These are phyloP conservation scores for Aaosphaeria pasadenensis DNA, from an alignment of 2,329 filamentous ascomycete species.

Conservation along the genomic window DNA sequence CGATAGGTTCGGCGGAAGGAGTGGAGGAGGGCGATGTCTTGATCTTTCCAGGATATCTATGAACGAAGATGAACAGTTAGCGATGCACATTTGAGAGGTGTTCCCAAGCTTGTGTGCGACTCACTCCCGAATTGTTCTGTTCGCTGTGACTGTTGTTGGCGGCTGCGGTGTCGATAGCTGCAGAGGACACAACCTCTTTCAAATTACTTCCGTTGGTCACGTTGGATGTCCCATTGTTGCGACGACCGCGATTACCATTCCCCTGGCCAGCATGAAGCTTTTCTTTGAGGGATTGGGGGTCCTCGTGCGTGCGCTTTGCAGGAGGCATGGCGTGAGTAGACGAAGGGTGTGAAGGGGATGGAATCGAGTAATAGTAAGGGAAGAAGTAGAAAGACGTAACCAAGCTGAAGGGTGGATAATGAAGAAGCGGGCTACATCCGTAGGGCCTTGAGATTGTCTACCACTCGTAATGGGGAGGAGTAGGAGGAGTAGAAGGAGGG, in stretches of 20 bases:
- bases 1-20: conserved; percentile 72
- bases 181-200: conserved; percentile 33
- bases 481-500: neutral
- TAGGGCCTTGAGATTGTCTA: neutral
- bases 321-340: conserved; percentile 33
- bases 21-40: conserved; percentile 67
- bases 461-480: neutral
- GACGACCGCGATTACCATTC: conserved; percentile 34
- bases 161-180: conserved; percentile 31
- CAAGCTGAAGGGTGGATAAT: conserved; percentile 4
- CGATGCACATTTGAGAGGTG: conserved; percentile 1
- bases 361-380: conserved; percentile 1
- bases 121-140: conserved; percentile 29
- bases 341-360: neutral
- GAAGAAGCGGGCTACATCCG: conserved; percentile 12
- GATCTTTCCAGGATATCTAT: conserved; percentile 64
- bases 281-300: conserved; percentile 41
- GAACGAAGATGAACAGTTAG: neutral
- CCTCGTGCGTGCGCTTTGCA: conserved; percentile 35
- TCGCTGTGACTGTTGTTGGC: conserved; percentile 35
- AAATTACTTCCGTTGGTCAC: conserved; percentile 35
- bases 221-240: conserved; percentile 28
- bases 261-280: conserved; percentile 41
- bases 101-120: conserved; percentile 10
- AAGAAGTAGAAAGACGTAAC: conserved; percentile 7